These are phyloP conservation scores for Plasmodium ovale DNA, from an alignment of 169 alveolate species.

Conservation along the genomic window DNA sequence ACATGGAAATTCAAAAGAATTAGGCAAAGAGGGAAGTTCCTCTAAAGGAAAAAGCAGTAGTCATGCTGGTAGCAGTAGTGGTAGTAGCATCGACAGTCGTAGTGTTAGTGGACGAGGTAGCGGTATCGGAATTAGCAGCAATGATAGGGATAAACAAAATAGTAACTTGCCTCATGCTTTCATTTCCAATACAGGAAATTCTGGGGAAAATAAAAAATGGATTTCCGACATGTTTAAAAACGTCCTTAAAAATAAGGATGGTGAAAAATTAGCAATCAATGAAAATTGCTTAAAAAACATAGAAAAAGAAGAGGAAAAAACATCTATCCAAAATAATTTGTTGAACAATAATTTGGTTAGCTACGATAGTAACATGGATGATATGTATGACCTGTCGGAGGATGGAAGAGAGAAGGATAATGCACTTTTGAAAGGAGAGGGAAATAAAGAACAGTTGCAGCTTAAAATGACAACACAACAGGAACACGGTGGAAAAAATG, in stretches of 20 bases:
- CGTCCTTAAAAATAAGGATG: background rate
- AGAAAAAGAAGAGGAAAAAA: constrained; percentile 11
- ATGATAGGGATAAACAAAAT: background rate
- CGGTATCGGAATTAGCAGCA: background rate
- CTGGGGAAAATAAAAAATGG: background rate
- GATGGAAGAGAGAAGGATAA: constrained; percentile 40
- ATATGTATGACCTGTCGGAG: constrained; percentile 42
- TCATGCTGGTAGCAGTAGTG: background rate
- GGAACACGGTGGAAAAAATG: background rate
- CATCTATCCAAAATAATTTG: background rate
- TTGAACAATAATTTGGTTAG: constrained; percentile 14
- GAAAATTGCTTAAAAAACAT: background rate
- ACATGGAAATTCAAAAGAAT: background rate
- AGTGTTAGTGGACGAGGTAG: background rate
- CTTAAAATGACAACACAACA: background rate
- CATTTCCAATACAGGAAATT: background rate
- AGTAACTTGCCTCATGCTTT: background rate
- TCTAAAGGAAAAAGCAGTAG: constrained; percentile 10
- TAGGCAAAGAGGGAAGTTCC: constrained; percentile 16
- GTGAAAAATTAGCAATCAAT: background rate
- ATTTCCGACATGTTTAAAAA: background rate
- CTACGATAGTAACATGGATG: constrained; percentile 59
- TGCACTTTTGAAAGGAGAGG: background rate
- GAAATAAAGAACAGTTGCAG: background rate
- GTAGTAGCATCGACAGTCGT: background rate